These are phyloP conservation scores for Phascolomyces articulosus DNA, from an alignment of 371 early-diverging fungal species.

Conservation along the genomic window DNA sequence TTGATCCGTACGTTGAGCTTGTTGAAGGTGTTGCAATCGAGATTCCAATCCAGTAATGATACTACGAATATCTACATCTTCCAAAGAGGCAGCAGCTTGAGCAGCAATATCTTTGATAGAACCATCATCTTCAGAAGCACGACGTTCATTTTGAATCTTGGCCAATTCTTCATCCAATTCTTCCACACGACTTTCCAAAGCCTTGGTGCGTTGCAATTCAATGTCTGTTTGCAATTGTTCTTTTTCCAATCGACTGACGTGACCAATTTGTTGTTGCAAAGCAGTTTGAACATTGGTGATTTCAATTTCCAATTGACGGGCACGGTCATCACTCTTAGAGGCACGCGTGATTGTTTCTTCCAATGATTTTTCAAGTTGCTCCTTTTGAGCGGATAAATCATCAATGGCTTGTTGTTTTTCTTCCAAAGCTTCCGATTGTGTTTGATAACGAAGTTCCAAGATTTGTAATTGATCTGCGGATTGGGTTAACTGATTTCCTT, in stretches of 20 bases:
- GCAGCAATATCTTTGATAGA: background rate
- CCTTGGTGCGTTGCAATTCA: slow-evolving; percentile 15
- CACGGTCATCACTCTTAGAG: background rate
- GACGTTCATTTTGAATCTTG: background rate
- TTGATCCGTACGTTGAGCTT: slow-evolving; percentile 5
- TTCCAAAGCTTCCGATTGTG: slow-evolving; percentile 36
- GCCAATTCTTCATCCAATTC: slow-evolving; percentile 27
- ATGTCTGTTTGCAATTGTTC: slow-evolving; percentile 2
- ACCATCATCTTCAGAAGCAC: background rate
- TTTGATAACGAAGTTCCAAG: slow-evolving; percentile 14
- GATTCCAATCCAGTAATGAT: slow-evolving; percentile 11
- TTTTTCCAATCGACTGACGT: slow-evolving; percentile 10
- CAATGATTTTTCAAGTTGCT: slow-evolving; percentile 20
- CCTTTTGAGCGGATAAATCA: background rate
- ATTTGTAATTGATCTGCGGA: slow-evolving; percentile 30
- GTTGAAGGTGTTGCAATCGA: slow-evolving; percentile 8
- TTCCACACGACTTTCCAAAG: slow-evolving; percentile 26
- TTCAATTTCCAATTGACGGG: background rate
- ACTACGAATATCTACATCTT: slow-evolving; percentile 7
- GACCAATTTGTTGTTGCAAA: slow-evolving; percentile 8
- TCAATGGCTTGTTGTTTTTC: slow-evolving; percentile 13
- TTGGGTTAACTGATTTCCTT: slow-evolving; percentile 34
- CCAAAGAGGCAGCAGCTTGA: background rate
- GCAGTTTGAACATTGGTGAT: background rate
- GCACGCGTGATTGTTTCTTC: background rate